These are phyloP conservation scores for Ophiostoma triangulosporum DNA, from an alignment of 2,329 filamentous ascomycete genomes.

Conservation along the genomic window DNA sequence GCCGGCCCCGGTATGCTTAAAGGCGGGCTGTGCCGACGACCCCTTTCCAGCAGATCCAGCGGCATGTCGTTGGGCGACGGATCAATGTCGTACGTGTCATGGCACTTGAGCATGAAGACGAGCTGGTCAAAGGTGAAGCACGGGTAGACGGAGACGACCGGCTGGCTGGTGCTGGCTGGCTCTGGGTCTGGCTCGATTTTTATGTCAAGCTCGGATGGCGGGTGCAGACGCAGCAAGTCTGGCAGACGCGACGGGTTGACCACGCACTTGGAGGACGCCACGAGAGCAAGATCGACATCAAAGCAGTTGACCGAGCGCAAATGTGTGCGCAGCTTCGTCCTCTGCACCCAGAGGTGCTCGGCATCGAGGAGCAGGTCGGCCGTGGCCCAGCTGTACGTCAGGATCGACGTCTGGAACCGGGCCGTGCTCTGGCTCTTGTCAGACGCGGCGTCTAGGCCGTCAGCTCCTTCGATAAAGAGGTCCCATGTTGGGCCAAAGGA, in stretches of 20 bases:
- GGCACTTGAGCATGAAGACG: not conserved
- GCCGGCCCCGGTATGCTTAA: not conserved
- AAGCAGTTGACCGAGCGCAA: not conserved
- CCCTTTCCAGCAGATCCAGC: not conserved
- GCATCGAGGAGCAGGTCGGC: conserved; percentile 12
- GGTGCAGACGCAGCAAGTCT: not conserved
- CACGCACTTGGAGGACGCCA: not conserved
- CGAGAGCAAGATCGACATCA: not conserved
- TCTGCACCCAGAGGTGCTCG: conserved; percentile 11
- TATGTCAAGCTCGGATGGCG: not conserved
- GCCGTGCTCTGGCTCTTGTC: not conserved
- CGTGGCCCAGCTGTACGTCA: conserved; percentile 11
- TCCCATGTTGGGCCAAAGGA: conserved; percentile 30
- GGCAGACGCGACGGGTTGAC: not conserved
- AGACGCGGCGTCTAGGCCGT: too few relatives aligned
- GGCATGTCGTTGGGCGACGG: not conserved
- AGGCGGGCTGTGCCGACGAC: not conserved
- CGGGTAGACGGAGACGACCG: not conserved
- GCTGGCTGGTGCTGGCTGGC: not conserved
- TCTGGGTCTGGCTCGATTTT: not conserved
- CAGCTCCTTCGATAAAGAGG: conserved; percentile 23
- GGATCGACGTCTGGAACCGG: conserved; percentile 1
- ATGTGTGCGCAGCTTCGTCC: not conserved
- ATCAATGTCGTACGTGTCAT: not conserved
- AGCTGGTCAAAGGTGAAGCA: conserved; percentile 6